Base-by-base conservation (phyloP, 2,329 filamentous ascomycete genomes). In the Trichocomaceae sp. region DNA sequence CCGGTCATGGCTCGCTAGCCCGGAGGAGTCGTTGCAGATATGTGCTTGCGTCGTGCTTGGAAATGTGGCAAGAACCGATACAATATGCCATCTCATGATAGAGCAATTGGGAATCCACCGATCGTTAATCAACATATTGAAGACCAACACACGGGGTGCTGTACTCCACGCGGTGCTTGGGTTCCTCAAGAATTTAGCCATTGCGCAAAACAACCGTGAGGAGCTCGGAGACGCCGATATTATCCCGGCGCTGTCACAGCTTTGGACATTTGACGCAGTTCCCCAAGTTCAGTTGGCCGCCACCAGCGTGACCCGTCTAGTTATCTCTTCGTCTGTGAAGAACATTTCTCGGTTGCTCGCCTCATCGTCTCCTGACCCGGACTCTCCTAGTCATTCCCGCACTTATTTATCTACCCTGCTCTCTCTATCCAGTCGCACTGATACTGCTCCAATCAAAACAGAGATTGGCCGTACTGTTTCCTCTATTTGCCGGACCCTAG, bases 1-100 rank as follows among this genome's bases (percentile, higher is more conserved):
- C 29, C 66, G 69, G 46, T 63, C 66, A 7, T 77, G 75, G 74
- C 64, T 77, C 15, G 57, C 59, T 12, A 62, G 65, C 20, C 54
- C 61, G 2, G 67, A 76, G 47, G 69, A 73, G n/a, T 72, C 76
- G 47, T 66, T 78, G 26, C 69, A 75, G 41, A 69, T 75, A 47
- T 75, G 74, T 51, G 69, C 74, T 17, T 77, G 75, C 57, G 63
- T 78, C 42, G 72, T 78, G 58, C 66, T 78, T 13, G 76, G 76
- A 7, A 78, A 78, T 55, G 55, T 77, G 35, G 74, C 74, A 29
- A 69, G 73, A 33, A 73, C 72, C 8, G 72, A 76, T 51, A 68
- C 67, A 37, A 64, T 73, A 26, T 77, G 75, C 50, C 59, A 64
- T 52, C 60, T 60, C 10, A 72, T 78, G 66, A 69, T 76, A 8